phyloP scores from a whole-genome alignment of 1,284 basidiomycete genomes.

The Golubevia pallescens region DNA sequence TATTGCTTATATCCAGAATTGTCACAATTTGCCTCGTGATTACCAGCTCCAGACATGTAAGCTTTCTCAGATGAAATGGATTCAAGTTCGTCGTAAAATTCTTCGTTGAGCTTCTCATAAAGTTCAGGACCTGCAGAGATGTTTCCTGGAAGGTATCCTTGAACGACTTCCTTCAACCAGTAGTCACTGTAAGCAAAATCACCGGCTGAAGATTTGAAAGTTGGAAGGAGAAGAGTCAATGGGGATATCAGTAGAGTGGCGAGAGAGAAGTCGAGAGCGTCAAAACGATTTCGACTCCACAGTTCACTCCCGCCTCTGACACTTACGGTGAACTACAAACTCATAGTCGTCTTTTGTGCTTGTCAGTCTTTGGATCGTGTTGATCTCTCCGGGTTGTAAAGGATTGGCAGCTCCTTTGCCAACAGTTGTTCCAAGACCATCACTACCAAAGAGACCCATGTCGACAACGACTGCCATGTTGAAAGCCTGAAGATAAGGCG shows the following conservation, averaged over 20 bases:
- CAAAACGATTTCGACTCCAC: neutral
- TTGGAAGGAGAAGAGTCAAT: neutral
- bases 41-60: constrained; percentile 25
- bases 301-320: neutral
- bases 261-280: neutral
- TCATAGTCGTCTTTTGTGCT: constrained; percentile 19
- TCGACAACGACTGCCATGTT: constrained; percentile 31
- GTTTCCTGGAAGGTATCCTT: constrained; percentile 14
- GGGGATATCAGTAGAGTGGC: neutral
- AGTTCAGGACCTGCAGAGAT: constrained; percentile 7
- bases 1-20: constrained; percentile 19
- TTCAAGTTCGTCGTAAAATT: constrained; percentile 38
- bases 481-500: constrained; percentile 8
- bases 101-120: constrained; percentile 25
- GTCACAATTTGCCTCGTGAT: constrained; percentile 27
- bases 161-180: constrained; percentile 25
- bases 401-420: constrained; percentile 11
- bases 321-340: constrained; percentile 19
- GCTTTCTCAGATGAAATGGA: constrained; percentile 28
- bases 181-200: constrained; percentile 49
- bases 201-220: constrained; percentile 12
- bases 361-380: constrained; percentile 23
- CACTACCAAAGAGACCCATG: constrained; percentile 34
- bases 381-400: constrained; percentile 14
- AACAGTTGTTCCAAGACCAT: constrained; percentile 30